phyloP scores from a whole-genome alignment of 2,329 filamentous ascomycete genomes.

The Penicillium frequentans region DNA sequence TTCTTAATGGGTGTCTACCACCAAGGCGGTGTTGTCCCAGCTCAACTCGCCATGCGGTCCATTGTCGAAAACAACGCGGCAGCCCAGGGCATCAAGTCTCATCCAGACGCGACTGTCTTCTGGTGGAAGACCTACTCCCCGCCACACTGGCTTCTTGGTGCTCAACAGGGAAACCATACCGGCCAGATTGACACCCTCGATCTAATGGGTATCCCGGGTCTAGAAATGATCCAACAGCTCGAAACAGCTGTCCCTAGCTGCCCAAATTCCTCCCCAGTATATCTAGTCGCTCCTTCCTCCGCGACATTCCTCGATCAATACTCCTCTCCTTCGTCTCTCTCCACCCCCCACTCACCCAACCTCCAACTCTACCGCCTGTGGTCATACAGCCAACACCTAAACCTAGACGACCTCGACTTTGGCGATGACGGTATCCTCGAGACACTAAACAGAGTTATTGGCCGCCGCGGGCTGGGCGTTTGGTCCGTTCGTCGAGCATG shows the following conservation, averaged over 20 bases:
- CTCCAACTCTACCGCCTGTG: slow-evolving; percentile 43
- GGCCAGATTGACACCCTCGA: slow-evolving; percentile 44
- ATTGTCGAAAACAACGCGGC: slow-evolving; percentile 32
- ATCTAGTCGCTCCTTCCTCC: slow-evolving; percentile 49
- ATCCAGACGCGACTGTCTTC: slow-evolving; percentile 40
- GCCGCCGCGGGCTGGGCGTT: slow-evolving; percentile 50
- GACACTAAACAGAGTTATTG: slow-evolving; percentile 48
- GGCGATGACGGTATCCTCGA: slow-evolving; percentile 48
- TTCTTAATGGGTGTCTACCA: slow-evolving; percentile 55
- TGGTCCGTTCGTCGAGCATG: slow-evolving; percentile 45
- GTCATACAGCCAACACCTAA: slow-evolving; percentile 48
- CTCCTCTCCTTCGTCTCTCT: slow-evolving; percentile 12
- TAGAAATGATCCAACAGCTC: slow-evolving; percentile 42
- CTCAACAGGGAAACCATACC: slow-evolving; percentile 26
- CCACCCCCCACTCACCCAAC: slow-evolving; percentile 14
- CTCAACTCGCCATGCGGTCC: slow-evolving; percentile 47
- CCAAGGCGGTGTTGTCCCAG: slow-evolving; percentile 53
- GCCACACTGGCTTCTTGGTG: slow-evolving; percentile 52
- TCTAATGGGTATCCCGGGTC: slow-evolving; percentile 50
- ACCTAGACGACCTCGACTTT: slow-evolving; percentile 55
- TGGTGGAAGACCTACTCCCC: slow-evolving; percentile 60
- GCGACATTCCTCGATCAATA: slow-evolving; percentile 45
- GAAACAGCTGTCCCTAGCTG: slow-evolving; percentile 35
- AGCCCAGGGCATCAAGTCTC: slow-evolving; percentile 24
- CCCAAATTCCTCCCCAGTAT: slow-evolving; percentile 29